Evolutionary conservation across 2,329 filamentous ascomycete genomes (phyloP).

Genomic region (Zelopaecilomyces penicillatus): DNA sequence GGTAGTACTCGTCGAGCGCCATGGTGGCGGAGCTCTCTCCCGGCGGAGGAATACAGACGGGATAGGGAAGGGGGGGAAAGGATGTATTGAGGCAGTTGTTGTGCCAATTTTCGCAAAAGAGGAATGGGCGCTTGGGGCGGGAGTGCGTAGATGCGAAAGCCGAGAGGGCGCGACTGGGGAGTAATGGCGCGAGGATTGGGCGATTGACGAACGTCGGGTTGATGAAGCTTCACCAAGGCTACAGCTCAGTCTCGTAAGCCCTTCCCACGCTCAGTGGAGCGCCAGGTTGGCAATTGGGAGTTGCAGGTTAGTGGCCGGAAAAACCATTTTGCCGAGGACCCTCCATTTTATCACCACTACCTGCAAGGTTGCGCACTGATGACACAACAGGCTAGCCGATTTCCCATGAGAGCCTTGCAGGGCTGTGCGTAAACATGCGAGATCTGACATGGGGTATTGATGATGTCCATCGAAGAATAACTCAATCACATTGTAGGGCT

Average conservation of each 20-base stretch:
- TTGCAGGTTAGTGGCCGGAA: too few species aligned
- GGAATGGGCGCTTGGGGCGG: not conserved
- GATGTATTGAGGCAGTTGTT: conserved; percentile 6
- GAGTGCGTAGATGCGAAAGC: not conserved
- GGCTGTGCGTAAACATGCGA: too few species aligned
- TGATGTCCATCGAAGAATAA: too few species aligned
- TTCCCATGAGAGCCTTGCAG: too few species aligned
- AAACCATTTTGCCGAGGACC: too few species aligned
- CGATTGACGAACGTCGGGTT: conserved; percentile 11
- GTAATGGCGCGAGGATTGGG: conserved; percentile 13
- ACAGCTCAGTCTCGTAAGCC: conserved; percentile 28
- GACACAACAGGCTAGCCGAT: too few species aligned
- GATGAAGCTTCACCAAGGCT: conserved; percentile 24
- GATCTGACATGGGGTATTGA: too few species aligned
- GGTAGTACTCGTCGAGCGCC: conserved; percentile 98
- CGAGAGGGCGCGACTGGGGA: conserved; percentile 7
- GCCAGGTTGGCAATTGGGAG: conserved; percentile 7
- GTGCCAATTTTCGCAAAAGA: not conserved
- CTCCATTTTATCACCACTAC: too few species aligned
- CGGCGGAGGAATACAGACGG: not conserved
- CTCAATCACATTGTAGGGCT: too few species aligned
- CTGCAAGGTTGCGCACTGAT: too few species aligned
- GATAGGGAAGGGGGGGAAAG: conserved; percentile 2
- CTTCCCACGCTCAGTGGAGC: conserved; percentile 7
- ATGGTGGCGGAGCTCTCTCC: conserved; percentile 47